Percentiles rank a stretch among this genome's conserved stretches.
Conservation (phyloP, 495 filamentous ascomycete genomes). For the Aspergillus carlsbadensis region DNA sequence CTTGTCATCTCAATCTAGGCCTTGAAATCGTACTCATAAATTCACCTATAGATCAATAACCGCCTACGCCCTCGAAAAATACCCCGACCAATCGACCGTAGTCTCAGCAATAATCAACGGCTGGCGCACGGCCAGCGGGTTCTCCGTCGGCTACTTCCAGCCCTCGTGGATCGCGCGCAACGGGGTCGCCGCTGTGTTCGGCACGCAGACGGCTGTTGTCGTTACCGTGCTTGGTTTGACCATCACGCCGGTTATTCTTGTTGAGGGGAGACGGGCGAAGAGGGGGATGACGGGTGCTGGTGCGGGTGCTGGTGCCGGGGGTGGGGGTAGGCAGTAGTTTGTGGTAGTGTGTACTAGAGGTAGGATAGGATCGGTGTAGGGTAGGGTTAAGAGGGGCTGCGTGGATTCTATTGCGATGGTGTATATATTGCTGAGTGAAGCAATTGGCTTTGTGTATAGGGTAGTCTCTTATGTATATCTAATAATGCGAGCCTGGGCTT, state of each 20-base stretch:
- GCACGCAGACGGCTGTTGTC: slow-evolving; percentile 42
- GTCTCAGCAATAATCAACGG: slow-evolving; percentile 44
- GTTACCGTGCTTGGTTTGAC: slow-evolving; percentile 29
- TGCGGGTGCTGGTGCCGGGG: too few relatives aligned
- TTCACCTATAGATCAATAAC: slow-evolving; percentile 29
- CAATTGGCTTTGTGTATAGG: too few relatives aligned
- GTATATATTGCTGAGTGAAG: too few relatives aligned
- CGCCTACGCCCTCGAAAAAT: slow-evolving; percentile 43
- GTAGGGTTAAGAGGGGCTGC: too few relatives aligned
- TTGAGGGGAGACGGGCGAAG: slow-evolving; percentile 13
- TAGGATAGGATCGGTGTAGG: too few relatives aligned
- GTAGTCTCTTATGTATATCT: too few relatives aligned
- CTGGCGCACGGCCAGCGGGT: slow-evolving; percentile 47
- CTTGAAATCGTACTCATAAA: too few relatives aligned
- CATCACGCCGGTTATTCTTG: slow-evolving; percentile 31
- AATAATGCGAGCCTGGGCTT: too few relatives aligned
- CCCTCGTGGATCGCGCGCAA: slow-evolving; percentile 39
- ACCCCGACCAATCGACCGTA: slow-evolving; percentile 39
- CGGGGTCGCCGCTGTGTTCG: slow-evolving; percentile 44
- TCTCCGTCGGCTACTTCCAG: slow-evolving; percentile 49
- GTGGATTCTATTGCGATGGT: too few relatives aligned
- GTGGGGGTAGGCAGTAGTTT: too few relatives aligned
- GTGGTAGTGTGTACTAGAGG: too few relatives aligned
- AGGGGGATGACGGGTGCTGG: too few relatives aligned
- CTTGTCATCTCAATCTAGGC: background rate